Evolutionary conservation across 1,284 basidiomycete species (phyloP).

Genomic region (Porogramme epimiltina): DNA sequence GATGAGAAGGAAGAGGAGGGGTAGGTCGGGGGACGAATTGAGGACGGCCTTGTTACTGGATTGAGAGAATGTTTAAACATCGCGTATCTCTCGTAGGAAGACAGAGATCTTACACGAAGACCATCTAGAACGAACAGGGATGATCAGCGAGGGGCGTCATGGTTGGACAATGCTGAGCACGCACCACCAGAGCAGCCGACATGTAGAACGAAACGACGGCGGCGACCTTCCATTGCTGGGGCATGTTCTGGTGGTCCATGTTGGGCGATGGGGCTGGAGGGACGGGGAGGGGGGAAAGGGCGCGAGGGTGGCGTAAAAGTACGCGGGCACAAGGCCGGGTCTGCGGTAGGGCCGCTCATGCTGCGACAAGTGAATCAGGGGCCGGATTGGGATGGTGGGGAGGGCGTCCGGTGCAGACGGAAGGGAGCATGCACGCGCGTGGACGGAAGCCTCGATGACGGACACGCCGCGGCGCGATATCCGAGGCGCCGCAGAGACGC

Average conservation of each 20-base stretch:
- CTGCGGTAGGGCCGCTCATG: not conserved
- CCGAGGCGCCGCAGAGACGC: too few species aligned
- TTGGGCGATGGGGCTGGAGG: conserved; percentile 3
- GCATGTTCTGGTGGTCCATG: conserved; percentile 34
- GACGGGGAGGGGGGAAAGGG: not conserved
- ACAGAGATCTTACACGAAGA: conserved; percentile 54
- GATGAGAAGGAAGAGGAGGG: conserved; percentile 68
- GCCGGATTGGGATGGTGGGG: too few species aligned
- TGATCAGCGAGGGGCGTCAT: too few species aligned
- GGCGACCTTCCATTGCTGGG: conserved; percentile 52
- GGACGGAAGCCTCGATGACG: too few species aligned
- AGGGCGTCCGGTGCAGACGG: not conserved
- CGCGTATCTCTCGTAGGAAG: not conserved
- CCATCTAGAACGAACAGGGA: too few species aligned
- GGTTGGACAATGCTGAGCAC: conserved; percentile 29
- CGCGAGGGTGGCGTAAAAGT: not conserved
- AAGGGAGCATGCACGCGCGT: too few species aligned
- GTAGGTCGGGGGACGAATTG: conserved; percentile 64
- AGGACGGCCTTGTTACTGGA: conserved; percentile 75
- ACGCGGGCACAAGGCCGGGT: not conserved
- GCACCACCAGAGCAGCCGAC: conserved; percentile 68
- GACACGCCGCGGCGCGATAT: too few species aligned
- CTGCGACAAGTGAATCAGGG: not conserved
- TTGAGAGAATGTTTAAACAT: not conserved
- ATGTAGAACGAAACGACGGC: conserved; percentile 80